A percentile compares a stretch with the other conserved stretches of the same genome.
Evolutionary conservation across 202 grass and related monocot genomes (phyloP).

Genomic region (Sporobolus alterniflorus): DNA sequence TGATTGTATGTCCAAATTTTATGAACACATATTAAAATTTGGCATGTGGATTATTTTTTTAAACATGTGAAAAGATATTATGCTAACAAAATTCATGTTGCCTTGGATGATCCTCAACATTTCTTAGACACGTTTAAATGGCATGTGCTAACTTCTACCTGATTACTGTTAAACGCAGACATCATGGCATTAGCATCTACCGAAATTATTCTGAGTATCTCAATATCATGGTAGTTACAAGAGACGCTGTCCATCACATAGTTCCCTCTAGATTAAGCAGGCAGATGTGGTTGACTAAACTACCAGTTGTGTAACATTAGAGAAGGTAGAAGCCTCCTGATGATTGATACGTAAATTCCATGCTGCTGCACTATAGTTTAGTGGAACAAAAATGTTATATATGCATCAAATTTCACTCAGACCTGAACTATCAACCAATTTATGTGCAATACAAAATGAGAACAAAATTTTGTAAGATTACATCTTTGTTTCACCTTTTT

Average conservation of each 20-base stretch:
- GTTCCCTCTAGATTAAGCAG: not conserved
- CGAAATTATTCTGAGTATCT: not conserved
- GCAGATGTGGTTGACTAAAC: constrained; percentile 8
- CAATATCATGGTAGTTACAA: constrained; percentile 21
- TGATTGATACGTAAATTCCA: not conserved
- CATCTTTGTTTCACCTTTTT: not conserved
- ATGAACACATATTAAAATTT: too few relatives aligned
- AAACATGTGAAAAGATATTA: too few relatives aligned
- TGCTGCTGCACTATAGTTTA: not conserved
- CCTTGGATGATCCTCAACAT: too few relatives aligned
- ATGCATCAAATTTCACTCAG: not conserved
- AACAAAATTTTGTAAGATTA: not conserved
- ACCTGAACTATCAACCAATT: not conserved
- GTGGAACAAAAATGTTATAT: not conserved
- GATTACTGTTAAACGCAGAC: too few relatives aligned
- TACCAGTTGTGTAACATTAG: not conserved
- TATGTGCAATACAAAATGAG: not conserved
- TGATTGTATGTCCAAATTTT: too few relatives aligned
- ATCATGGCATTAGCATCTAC: not conserved
- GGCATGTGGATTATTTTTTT: too few relatives aligned
- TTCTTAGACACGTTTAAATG: too few relatives aligned
- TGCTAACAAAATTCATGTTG: too few relatives aligned
- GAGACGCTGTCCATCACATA: constrained; percentile 12
- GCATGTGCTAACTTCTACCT: too few relatives aligned
- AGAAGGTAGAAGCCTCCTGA: not conserved